Percentiles rank a stretch among this genome's conserved stretches.
These are phyloP conservation scores for Inosperma sp. DNA, from an alignment of 768 basidiomycete genomes.

Conservation along the genomic window DNA sequence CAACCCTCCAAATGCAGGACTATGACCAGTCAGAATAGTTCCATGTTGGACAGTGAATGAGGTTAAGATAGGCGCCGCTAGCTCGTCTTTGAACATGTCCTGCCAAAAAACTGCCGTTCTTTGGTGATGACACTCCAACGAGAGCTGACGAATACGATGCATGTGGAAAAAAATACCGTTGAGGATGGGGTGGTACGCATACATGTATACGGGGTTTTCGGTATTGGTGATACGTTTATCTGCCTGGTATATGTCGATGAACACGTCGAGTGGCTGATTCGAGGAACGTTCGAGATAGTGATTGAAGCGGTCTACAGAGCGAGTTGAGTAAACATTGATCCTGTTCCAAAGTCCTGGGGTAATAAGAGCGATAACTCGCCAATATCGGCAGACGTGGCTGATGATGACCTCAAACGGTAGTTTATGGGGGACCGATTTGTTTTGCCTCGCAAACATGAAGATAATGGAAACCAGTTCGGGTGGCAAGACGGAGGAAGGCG, in stretches of 20 bases:
- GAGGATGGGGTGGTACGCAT: conserved; percentile 9
- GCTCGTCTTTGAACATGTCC: conserved; percentile 15
- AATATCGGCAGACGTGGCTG: conserved; percentile 40
- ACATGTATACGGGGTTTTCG: conserved; percentile 6
- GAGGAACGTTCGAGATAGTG: conserved; percentile 31
- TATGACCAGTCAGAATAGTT: neutral
- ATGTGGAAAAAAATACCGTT: conserved; percentile 20
- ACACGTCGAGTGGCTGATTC: conserved; percentile 25
- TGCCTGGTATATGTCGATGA: conserved; percentile 28
- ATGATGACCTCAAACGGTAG: conserved; percentile 35
- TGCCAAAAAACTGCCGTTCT: conserved; percentile 23
- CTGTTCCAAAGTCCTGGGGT: conserved; percentile 39
- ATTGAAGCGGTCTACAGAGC: conserved; percentile 21
- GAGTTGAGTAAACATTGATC: conserved; percentile 28
- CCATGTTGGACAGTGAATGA: conserved; percentile 21
- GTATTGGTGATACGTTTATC: conserved; percentile 17
- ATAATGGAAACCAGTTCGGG: conserved; percentile 31
- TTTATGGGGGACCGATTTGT: conserved; percentile 17
- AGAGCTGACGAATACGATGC: conserved; percentile 25
- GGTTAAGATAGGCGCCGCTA: conserved; percentile 27
- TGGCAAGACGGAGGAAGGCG: conserved; percentile 22
- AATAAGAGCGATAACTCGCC: conserved; percentile 35
- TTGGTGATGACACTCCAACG: conserved; percentile 23
- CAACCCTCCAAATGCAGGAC: neutral
- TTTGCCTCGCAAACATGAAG: conserved; percentile 22